Percentiles rank a stretch among this genome's conserved stretches.
phyloP scores from a whole-genome alignment of 352 stramenopile genomes.

The Phytophthora citrophthora region DNA sequence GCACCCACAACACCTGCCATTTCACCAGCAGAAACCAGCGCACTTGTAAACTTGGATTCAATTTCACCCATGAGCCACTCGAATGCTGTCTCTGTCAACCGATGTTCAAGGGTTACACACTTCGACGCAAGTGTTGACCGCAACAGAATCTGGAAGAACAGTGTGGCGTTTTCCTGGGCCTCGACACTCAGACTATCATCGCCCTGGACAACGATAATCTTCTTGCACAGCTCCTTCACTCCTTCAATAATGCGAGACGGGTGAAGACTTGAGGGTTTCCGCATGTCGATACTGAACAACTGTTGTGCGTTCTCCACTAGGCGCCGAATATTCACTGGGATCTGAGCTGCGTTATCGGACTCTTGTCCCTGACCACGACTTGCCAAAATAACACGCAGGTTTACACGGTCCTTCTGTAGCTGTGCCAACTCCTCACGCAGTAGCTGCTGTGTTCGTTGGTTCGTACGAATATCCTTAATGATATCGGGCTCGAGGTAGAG shows the following conservation, averaged over 20 bases:
- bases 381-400: slow-evolving; percentile 94
- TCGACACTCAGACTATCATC: slow-evolving; percentile 95
- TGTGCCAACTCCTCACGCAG: slow-evolving; percentile 95
- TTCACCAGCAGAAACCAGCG: slow-evolving; percentile 96
- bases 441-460: slow-evolving; percentile 93
- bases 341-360: slow-evolving; percentile 88
- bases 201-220: slow-evolving; percentile 96
- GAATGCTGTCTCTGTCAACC: slow-evolving; percentile 96
- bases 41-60: slow-evolving; percentile 96
- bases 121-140: slow-evolving; percentile 97
- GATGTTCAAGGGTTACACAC: slow-evolving; percentile 95
- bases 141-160: slow-evolving; percentile 98
- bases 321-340: slow-evolving; percentile 94
- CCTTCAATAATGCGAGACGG: slow-evolving; percentile 90
- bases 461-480: slow-evolving; percentile 92
- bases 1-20: slow-evolving; percentile 99
- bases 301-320: slow-evolving; percentile 98
- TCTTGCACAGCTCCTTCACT: slow-evolving; percentile 94
- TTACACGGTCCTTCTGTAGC: slow-evolving; percentile 94
- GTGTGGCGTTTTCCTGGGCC: slow-evolving; percentile 98
- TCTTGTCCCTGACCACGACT: slow-evolving; percentile 95
- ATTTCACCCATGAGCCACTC: slow-evolving; percentile 97
- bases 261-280: slow-evolving; percentile 93
- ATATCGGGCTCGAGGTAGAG: slow-evolving; percentile 87
- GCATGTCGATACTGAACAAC: slow-evolving; percentile 93